Conservation (phyloP, 208 protist species). For the Vickermania ingenoplastis region DNA sequence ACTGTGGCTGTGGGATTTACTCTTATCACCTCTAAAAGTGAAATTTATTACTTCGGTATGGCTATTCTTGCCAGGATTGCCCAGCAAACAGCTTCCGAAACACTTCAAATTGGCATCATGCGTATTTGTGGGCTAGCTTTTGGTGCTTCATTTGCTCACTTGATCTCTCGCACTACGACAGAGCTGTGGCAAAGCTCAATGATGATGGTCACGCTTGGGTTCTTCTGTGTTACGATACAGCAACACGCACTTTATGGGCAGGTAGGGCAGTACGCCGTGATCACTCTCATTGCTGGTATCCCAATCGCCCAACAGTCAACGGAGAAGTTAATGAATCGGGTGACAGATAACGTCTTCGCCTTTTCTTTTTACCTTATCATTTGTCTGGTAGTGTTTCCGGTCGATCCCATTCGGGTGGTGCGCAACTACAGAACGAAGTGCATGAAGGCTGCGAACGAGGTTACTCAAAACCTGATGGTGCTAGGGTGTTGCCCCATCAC, state of each 20-base stretch:
- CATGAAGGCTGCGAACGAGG: conserved; percentile 12
- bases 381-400: conserved; percentile 36
- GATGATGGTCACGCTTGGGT: conserved; percentile 14
- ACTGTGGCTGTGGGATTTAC: conserved; percentile 29
- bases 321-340: conserved; percentile 16
- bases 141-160: conserved; percentile 17
- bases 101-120: conserved; percentile 26
- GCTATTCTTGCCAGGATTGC: conserved; percentile 42
- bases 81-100: conserved; percentile 35
- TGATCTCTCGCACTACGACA: conserved; percentile 12
- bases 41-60: conserved; percentile 50
- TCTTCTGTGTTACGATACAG: conserved; percentile 16
- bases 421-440: conserved; percentile 25
- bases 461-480: conserved; percentile 13
- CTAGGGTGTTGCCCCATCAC: conserved; percentile 28
- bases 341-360: conserved; percentile 29
- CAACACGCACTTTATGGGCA: conserved; percentile 17
- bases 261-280: conserved; percentile 20
- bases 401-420: conserved; percentile 39
- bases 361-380: conserved; percentile 41
- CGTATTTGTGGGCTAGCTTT: conserved; percentile 32
- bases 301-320: neutral
- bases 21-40: conserved; percentile 18
- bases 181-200: conserved; percentile 15
- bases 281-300: conserved; percentile 19